Percentiles rank a stretch among this genome's conserved stretches.
These are phyloP conservation scores for Aspergillus tanneri DNA, from an alignment of 2,329 filamentous ascomycete species.

Conservation along the genomic window DNA sequence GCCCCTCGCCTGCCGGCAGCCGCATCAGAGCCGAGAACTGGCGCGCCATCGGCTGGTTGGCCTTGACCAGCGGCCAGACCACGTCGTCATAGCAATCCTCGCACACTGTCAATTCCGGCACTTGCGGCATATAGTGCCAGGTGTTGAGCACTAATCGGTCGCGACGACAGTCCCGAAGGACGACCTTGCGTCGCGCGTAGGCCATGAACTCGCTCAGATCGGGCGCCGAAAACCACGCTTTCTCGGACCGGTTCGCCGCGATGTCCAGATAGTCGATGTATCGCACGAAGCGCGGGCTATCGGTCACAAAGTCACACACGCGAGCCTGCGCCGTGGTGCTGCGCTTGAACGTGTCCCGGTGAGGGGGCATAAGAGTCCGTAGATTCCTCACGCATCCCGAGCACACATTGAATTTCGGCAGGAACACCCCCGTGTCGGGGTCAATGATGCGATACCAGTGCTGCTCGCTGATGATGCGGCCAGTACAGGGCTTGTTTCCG, in stretches of 20 bases:
- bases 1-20: conserved; percentile 54
- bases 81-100: conserved; percentile 81
- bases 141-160: conserved; percentile 62
- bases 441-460: conserved; percentile 76
- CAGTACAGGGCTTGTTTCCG: conserved; percentile 57
- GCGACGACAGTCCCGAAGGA: conserved; percentile 62
- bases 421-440: conserved; percentile 60
- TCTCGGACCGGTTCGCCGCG: conserved; percentile 46
- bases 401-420: conserved; percentile 74
- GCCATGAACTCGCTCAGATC: conserved; percentile 64
- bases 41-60: conserved; percentile 57
- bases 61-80: conserved; percentile 65
- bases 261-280: conserved; percentile 59
- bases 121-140: conserved; percentile 75
- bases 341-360: conserved; percentile 63
- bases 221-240: conserved; percentile 36
- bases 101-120: conserved; percentile 80
- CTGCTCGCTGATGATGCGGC: conserved; percentile 57
- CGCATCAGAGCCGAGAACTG: conserved; percentile 65
- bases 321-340: conserved; percentile 50
- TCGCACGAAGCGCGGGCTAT: conserved; percentile 55
- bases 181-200: conserved; percentile 60
- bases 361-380: conserved; percentile 69
- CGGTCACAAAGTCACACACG: conserved; percentile 69
- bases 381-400: conserved; percentile 70